Percentiles rank a stretch among this genome's conserved stretches.
phyloP scores from a whole-genome alignment of 2,329 filamentous ascomycete species.

The Pseudogymnoascus sp. region DNA sequence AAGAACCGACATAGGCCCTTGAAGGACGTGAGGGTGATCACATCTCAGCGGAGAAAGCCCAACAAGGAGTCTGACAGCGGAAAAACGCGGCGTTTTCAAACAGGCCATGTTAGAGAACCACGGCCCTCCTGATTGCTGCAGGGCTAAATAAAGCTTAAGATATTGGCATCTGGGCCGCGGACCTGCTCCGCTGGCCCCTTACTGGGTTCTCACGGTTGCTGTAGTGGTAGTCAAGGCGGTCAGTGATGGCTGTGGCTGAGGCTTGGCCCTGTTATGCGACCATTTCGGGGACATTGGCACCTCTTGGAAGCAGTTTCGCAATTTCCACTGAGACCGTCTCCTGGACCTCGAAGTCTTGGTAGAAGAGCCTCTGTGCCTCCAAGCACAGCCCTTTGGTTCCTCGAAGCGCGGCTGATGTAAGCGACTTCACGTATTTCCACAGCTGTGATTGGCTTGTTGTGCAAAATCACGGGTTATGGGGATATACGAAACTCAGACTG shows the following conservation, averaged over 20 bases:
- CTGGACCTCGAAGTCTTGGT: not conserved
- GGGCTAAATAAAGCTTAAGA: slow-evolving; percentile 1
- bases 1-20: not conserved
- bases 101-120: slow-evolving; percentile 1
- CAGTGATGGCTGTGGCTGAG: not conserved
- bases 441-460: not conserved
- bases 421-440: not conserved
- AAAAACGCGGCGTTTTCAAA: not conserved
- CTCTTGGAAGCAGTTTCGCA: not conserved
- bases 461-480: not conserved
- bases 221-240: not conserved
- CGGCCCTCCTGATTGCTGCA: not conserved
- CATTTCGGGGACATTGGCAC: not conserved
- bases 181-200: not conserved
- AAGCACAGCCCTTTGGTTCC: not conserved
- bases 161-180: not conserved
- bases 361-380: not conserved
- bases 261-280: not conserved
- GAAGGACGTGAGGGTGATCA: not conserved
- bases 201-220: not conserved
- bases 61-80: slow-evolving; percentile 2
- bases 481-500: not conserved
- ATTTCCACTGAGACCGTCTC: slow-evolving; percentile 2
- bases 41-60: not conserved
- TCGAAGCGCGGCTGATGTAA: not conserved